Conservation (phyloP, 2,329 filamentous ascomycete species). For the Hymenoscyphus occultus region DNA sequence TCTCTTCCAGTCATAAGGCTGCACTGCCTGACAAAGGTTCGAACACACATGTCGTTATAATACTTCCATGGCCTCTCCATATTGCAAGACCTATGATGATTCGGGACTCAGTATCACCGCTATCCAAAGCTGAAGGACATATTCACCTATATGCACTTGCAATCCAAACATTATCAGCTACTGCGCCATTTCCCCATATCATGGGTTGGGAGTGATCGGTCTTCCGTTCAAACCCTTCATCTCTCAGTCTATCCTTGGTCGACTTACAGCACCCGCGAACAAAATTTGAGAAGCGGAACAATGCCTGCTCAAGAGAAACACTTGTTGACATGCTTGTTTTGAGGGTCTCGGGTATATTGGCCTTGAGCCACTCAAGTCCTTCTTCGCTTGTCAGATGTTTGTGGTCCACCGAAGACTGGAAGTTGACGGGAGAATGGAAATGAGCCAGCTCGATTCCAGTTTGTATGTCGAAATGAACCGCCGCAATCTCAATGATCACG, state of each 20-base stretch:
- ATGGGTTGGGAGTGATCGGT: slow-evolving; percentile 14
- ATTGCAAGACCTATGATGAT: slow-evolving; percentile 10
- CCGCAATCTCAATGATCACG: slow-evolving; percentile 20
- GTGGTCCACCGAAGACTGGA: slow-evolving; percentile 16
- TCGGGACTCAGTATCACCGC: not conserved
- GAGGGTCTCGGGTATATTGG: slow-evolving; percentile 19
- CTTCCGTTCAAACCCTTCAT: not conserved
- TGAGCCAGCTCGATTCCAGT: slow-evolving; percentile 19
- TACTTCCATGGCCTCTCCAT: slow-evolving; percentile 20
- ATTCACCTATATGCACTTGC: slow-evolving; percentile 12
- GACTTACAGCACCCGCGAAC: not conserved
- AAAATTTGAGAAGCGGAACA: slow-evolving; percentile 18
- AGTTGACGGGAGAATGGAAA: slow-evolving; percentile 17
- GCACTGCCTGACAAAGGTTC: slow-evolving; percentile 18
- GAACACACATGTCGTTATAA: slow-evolving; percentile 23
- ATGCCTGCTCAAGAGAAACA: slow-evolving; percentile 12
- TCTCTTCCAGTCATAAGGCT: slow-evolving; percentile 14
- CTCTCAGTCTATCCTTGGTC: slow-evolving; percentile 12
- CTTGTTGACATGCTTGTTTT: slow-evolving; percentile 12
- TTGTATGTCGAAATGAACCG: slow-evolving; percentile 22
- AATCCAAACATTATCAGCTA: slow-evolving; percentile 24
- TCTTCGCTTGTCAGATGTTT: slow-evolving; percentile 4
- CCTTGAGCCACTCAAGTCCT: slow-evolving; percentile 13
- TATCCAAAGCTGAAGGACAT: not conserved
- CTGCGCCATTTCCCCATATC: slow-evolving; percentile 24